A percentile compares a stretch with the other conserved stretches of the same genome.
Conservation (phyloP, 805 yeast species). For the Hanseniaspora occidentalis region DNA sequence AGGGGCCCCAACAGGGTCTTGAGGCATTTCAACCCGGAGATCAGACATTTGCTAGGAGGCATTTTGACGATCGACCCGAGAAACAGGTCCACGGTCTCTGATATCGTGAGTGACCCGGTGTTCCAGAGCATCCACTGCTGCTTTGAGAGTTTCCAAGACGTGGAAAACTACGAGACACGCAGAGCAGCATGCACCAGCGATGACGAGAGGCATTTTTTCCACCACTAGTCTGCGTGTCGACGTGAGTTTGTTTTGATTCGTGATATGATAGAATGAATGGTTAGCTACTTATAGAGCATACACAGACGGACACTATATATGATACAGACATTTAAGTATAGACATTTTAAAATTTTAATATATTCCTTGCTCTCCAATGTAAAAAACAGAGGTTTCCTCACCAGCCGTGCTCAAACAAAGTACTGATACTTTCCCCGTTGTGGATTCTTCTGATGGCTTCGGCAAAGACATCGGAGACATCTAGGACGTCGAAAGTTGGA, state of each 20-base stretch:
- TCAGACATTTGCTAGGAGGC: not conserved
- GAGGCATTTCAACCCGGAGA: not conserved
- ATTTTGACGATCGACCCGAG: not conserved
- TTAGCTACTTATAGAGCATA: too few relatives aligned
- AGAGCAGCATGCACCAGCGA: too few relatives aligned
- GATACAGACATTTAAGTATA: too few relatives aligned
- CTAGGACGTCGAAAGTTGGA: slow-evolving; percentile 40
- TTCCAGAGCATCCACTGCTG: not conserved
- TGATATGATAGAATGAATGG: not conserved
- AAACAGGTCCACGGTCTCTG: not conserved
- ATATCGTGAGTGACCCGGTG: not conserved
- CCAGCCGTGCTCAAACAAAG: slow-evolving; percentile 76
- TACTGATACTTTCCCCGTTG: slow-evolving; percentile 91
- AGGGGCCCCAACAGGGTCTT: not conserved
- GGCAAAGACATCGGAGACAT: slow-evolving; percentile 77
- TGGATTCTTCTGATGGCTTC: slow-evolving; percentile 94
- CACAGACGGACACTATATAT: too few relatives aligned
- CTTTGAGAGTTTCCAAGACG: not conserved
- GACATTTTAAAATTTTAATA: too few relatives aligned
- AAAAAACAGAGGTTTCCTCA: too few relatives aligned
- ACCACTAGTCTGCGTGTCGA: too few relatives aligned
- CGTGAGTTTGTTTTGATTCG: too few relatives aligned
- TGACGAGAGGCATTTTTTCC: too few relatives aligned
- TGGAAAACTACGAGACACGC: not conserved
- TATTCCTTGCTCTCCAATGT: too few relatives aligned